Base-by-base conservation (phyloP, 2,329 filamentous ascomycete genomes). In the Beauveria pseudobassiana region DNA sequence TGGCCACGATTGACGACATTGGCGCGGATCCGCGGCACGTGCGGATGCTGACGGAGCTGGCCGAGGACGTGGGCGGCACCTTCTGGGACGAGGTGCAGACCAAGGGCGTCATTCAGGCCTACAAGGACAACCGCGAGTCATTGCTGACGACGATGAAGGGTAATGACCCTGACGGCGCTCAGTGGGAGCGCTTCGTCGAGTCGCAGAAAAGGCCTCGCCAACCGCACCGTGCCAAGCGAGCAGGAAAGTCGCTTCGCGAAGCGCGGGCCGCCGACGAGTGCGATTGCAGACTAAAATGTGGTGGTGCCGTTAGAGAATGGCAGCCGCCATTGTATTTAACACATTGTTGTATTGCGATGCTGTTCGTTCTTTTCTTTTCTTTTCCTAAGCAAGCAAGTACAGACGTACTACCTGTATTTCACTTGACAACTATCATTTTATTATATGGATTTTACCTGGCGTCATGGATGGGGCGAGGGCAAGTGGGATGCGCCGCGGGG, bases 131-230 rank as follows among this genome's bases (percentile, higher is more conserved):
- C 65, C 77, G 75, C 62, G 79, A 81, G 18, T 70, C 80, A 58
- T 76, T 86, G 22, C 70, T 81, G 46, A 74, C 76, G 63, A 69
- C 73, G 55, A 69, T 87, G 65, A 78, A 83, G 20, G 83, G 83
- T 5, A 80, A 82, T 30, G 89, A 91, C 65, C 85, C 86, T 0
- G 83, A 86, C 64, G 81, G 45, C 8, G 43, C 28, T 22, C 54
- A 88, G 71, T 84, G 89, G 82, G 80, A 82, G 55, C 74, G 75
- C 8, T 84, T 92, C 69, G 79, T 82, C 26, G 84, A 88, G 72
- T 77, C 80, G 43, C 85, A 87, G 73, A 76, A 82, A 85, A 85
- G 73, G 81, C 83, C 75, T 78, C 62, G 81, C 79, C 12, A 86
- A 86, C 66, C 77, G 82, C 22, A 75, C 68, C 28, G 69, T 74